Conservation (phyloP, 2,329 filamentous ascomycete species). For the Tolypocladium ovalisporum region DNA sequence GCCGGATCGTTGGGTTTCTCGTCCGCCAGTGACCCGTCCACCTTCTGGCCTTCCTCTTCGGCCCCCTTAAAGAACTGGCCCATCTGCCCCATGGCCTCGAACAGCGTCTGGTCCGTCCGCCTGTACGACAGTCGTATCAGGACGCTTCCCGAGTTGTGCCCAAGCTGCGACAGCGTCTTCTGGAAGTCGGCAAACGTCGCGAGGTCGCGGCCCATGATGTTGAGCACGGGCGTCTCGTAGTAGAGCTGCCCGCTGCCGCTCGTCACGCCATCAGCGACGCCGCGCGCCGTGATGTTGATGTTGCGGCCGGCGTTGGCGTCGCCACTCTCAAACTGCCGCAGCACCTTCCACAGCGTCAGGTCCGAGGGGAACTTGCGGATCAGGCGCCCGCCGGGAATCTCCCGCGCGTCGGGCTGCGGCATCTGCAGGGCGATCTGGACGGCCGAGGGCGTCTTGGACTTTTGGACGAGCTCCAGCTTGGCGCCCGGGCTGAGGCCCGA, state of each 20-base stretch:
- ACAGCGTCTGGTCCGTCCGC: conserved; percentile 65
- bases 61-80: conserved; percentile 58
- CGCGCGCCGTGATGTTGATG: conserved; percentile 77
- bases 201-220: conserved; percentile 73
- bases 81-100: conserved; percentile 78
- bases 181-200: conserved; percentile 72
- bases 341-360: conserved; percentile 76
- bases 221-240: conserved; percentile 79
- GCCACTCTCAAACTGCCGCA: conserved; percentile 81
- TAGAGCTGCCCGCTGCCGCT: conserved; percentile 63
- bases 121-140: conserved; percentile 70
- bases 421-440: conserved; percentile 86
- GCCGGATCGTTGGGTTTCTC: conserved; percentile 5
- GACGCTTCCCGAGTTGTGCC: conserved; percentile 74
- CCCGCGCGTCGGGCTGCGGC: conserved; percentile 56
- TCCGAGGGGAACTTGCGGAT: conserved; percentile 81
- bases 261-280: conserved; percentile 48
- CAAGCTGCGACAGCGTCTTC: conserved; percentile 78
- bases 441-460: conserved; percentile 73
- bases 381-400: conserved; percentile 54
- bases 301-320: conserved; percentile 47
- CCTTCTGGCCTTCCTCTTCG: conserved; percentile 14
- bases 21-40: conserved; percentile 2
- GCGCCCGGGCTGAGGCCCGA: conserved; percentile 76
- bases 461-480: conserved; percentile 82